Base-by-base conservation (phyloP, 202 grass and related monocot genomes). In the Tripidium arundinaceum region DNA sequence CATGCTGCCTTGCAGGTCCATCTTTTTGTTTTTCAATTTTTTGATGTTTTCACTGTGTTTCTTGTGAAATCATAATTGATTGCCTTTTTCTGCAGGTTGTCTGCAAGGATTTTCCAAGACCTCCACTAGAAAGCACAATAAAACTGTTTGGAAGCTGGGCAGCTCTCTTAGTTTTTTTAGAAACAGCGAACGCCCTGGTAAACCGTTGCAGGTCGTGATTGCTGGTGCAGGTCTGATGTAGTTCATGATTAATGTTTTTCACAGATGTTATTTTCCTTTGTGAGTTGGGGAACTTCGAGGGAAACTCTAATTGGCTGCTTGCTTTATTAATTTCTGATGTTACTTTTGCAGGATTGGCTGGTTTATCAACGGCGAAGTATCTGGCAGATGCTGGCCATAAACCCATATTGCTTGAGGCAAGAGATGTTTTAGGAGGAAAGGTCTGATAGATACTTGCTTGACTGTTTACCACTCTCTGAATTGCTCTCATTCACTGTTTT, bases 351-450 rank as follows among this genome's bases (percentile, higher is more conserved):
- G 96, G 96, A 80, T 75, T 98, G 81, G 90, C 90, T 88, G 92
- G 96, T 82, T 60, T 98, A 78, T 93, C 96, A 68, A 90, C 92
- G 33, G 90, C 95, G 67, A 98, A 98, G 61, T 98, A 98, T 86
- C 83, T 98, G 61, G 90, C 92, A 80, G 95, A 98, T 89, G 90
- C 95, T 62, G 95, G 95, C 13, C 92, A 95, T 82, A 93, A 91
- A 83, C 95, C 92, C 84, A 91, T 98, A 87, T 68, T 98, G 76
- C 86, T 98, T 65, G 95, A 98, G 84, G 92, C 88, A 75, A 95
- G 96, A 83, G 92, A 98, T 93, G 90, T 93, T 70, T 83, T 98
- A 83, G 95, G 95, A 27, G 95, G 95, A 92, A 98, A 98, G 92
- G 95, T 94, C n/a, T 65, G 76, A 60, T 33, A 36, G 11, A 50